Base-by-base conservation (phyloP, 2,329 filamentous ascomycete genomes). In the Ramularia collo-cygni region DNA sequence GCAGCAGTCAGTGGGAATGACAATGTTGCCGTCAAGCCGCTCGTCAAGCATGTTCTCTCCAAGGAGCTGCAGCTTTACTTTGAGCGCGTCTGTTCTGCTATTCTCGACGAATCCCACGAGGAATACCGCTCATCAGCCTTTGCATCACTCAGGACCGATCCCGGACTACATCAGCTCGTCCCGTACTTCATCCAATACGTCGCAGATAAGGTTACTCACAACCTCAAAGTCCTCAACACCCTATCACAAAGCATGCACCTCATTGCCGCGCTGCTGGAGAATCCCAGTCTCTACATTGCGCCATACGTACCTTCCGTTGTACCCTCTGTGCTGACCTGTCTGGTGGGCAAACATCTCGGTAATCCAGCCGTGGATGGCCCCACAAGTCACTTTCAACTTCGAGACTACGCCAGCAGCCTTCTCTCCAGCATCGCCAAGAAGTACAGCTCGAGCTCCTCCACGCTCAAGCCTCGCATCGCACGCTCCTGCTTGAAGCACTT, bases 121-220 rank as follows among this genome's bases (percentile, higher is more conserved):
- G 84, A 93, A 48, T 81, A 94, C 59, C 83, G 90, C 38, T 79
- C 83, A 35, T 88, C 92, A 0, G 92, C 87, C 0, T 75, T 95
- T 24, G 83, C 85, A 37, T 93, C 86, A 17, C 77, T 98, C 16
- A 76, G 83, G 35, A 84, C 87, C 42, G 92, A 98, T 58, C 88
- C 92, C 0, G 90, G 90, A 27, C 76, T 96, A 28, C 92, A 98
- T 61, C 92, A 98, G 64, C 77, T 98, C 8, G 81, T 95, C 18
- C 92, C 92, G 0, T 98, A 98, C 66, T 95, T 96, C 56, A 83
- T 95, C 44, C 88, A 93, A 61, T 96, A 95, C 63, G 84, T 96
- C 55, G 83, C 88, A 14, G 90, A 95, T 62, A 92, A 95, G 64
- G 87, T 98, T 36, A 96, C 92, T 1, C 92, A 98, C 62, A 84